phyloP scores from a whole-genome alignment of 345 rosid species.

The Ceriops tagal region DNA sequence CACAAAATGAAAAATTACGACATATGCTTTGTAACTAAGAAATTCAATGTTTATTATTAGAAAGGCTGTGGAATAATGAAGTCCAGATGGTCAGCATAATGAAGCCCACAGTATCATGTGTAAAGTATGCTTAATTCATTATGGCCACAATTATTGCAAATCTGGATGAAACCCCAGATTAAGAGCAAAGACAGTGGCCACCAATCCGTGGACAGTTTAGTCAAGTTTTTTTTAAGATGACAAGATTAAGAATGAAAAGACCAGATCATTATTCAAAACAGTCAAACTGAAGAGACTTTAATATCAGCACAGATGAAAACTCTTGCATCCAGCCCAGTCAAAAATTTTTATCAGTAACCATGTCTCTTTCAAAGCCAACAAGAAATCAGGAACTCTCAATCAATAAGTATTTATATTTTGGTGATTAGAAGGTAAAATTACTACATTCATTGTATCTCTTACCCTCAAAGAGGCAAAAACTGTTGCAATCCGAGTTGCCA shows the following conservation, averaged over 20 bases:
- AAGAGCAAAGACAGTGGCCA: neutral
- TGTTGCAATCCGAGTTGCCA: constrained; percentile 86
- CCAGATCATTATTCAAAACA: neutral
- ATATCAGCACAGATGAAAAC: too few species aligned
- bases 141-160: neutral
- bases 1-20: neutral
- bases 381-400: neutral
- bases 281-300: neutral
- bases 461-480: constrained; percentile 93
- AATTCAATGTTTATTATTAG: constrained; percentile 1
- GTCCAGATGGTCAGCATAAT: constrained; percentile 3
- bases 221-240: neutral
- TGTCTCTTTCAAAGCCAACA: neutral
- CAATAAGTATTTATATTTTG: too few species aligned
- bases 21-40: neutral
- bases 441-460: constrained; percentile 5
- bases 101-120: neutral
- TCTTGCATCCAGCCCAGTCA: too few species aligned
- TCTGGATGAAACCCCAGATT: neutral
- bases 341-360: neutral
- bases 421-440: neutral
- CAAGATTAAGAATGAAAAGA: neutral
- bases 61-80: neutral
- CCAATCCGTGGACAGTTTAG: too few species aligned
- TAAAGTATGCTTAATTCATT: neutral